phyloP scores from a whole-genome alignment of 768 basidiomycete genomes.

The Leccinellum luteum region DNA sequence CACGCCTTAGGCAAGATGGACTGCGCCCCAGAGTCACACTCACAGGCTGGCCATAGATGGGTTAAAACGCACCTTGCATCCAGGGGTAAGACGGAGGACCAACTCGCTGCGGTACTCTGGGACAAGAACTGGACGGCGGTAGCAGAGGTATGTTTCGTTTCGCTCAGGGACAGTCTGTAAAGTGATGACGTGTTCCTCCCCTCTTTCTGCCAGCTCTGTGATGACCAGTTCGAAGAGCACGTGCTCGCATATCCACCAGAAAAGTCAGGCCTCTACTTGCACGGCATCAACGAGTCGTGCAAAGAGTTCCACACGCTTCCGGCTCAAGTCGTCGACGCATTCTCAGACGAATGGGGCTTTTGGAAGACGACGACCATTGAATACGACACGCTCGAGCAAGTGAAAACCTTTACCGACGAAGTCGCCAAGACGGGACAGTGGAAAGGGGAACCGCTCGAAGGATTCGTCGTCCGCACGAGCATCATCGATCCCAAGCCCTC shows the following conservation, averaged over 20 bases:
- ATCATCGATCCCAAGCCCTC: conserved; percentile 45
- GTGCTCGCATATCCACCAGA: conserved; percentile 82
- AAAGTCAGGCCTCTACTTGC: conserved; percentile 86
- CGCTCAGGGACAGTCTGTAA: not conserved
- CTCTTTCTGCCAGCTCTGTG: conserved; percentile 71
- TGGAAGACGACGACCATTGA: conserved; percentile 63
- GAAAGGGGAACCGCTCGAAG: conserved; percentile 85
- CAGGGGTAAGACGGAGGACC: conserved; percentile 63
- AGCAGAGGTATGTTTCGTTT: conserved; percentile 64
- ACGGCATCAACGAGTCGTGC: conserved; percentile 79
- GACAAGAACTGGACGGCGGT: conserved; percentile 85
- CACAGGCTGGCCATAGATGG: conserved; percentile 84
- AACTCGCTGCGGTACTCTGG: conserved; percentile 76
- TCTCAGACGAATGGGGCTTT: conserved; percentile 91
- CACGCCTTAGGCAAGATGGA: conserved; percentile 73
- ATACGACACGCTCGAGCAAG: conserved; percentile 60
- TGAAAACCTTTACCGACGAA: conserved; percentile 68
- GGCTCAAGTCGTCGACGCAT: conserved; percentile 63
- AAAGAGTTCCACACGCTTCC: conserved; percentile 70
- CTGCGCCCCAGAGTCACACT: conserved; percentile 57
- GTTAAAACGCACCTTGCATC: conserved; percentile 54
- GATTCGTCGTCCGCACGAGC: conserved; percentile 87
- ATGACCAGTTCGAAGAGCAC: conserved; percentile 96
- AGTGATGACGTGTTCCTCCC: not conserved
- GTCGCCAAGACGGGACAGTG: conserved; percentile 69